Percentiles rank a stretch among this genome's conserved stretches.
Evolutionary conservation across 2,329 filamentous ascomycete species (phyloP).

Genomic region (Oidium heveae): DNA sequence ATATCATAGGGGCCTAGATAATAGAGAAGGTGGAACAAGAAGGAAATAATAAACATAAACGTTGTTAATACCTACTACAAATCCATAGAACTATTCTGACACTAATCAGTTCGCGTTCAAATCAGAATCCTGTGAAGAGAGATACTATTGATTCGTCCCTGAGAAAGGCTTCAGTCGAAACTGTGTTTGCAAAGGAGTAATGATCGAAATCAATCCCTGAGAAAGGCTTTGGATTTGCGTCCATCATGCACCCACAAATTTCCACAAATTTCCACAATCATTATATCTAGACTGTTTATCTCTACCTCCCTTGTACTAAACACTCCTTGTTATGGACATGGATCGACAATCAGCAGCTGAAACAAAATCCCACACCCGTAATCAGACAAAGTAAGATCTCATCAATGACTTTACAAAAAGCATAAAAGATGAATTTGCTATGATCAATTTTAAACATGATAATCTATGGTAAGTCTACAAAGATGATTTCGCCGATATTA

Average conservation of each 20-base stretch:
- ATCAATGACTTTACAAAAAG: not conserved
- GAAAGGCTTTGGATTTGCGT: not conserved
- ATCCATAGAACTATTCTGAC: not conserved
- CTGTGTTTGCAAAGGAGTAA: not conserved
- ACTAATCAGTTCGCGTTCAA: not conserved
- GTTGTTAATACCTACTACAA: not conserved
- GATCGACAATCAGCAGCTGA: too few relatives aligned
- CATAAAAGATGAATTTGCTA: not conserved
- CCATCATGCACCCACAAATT: not conserved
- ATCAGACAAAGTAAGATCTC: not conserved
- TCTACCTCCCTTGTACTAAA: not conserved
- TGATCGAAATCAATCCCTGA: not conserved
- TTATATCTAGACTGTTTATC: not conserved
- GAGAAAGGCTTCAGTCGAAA: not conserved
- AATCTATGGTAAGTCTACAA: not conserved
- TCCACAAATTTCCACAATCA: not conserved
- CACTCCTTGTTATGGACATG: not conserved
- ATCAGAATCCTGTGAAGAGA: not conserved
- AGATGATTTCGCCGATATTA: not conserved
- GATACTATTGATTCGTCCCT: not conserved
- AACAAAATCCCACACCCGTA: too few relatives aligned
- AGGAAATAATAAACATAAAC: not conserved
- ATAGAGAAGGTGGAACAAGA: not conserved
- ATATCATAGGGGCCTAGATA: not conserved
- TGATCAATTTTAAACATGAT: not conserved